These are phyloP conservation scores for Paratinospora sagittata DNA, from an alignment of 164 flowering plant genomes.

Conservation along the genomic window DNA sequence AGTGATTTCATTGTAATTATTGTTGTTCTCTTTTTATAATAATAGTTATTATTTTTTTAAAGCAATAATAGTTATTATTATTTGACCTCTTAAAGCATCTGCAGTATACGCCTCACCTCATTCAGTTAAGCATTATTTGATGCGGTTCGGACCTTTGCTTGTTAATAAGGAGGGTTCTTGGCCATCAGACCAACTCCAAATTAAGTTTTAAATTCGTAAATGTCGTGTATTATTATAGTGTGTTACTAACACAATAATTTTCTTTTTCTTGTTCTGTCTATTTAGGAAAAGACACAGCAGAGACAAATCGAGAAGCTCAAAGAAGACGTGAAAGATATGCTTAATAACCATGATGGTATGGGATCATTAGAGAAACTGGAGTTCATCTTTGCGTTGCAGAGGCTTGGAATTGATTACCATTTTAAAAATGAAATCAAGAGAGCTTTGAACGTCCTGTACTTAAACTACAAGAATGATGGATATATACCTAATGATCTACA, in stretches of 20 bases:
- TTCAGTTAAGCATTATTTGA: too few species aligned
- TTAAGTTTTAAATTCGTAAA: too few species aligned
- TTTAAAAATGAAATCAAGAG: constrained; percentile 8
- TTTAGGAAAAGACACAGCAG: background rate
- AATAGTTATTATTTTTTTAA: background rate
- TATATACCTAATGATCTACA: background rate
- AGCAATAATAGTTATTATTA: background rate
- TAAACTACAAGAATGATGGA: background rate
- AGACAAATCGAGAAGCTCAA: background rate
- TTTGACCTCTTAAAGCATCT: too few species aligned
- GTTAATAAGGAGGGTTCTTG: too few species aligned
- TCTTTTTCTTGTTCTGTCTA: background rate
- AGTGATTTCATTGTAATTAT: background rate
- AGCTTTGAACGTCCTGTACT: background rate
- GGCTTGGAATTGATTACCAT: constrained; percentile 8
- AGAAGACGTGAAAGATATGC: background rate
- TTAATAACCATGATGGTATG: background rate
- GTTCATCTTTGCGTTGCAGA: constrained; percentile 1
- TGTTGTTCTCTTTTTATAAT: background rate
- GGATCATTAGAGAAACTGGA: background rate
- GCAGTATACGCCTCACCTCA: too few species aligned
- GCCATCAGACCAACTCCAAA: too few species aligned
- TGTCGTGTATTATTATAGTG: background rate
- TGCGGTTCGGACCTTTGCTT: too few species aligned
- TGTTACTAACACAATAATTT: background rate